Evolutionary conservation across 352 stramenopile genomes (phyloP), one percentile per base, ranked within the genome.

Genomic region (Globisporangium emineosum): DNA sequence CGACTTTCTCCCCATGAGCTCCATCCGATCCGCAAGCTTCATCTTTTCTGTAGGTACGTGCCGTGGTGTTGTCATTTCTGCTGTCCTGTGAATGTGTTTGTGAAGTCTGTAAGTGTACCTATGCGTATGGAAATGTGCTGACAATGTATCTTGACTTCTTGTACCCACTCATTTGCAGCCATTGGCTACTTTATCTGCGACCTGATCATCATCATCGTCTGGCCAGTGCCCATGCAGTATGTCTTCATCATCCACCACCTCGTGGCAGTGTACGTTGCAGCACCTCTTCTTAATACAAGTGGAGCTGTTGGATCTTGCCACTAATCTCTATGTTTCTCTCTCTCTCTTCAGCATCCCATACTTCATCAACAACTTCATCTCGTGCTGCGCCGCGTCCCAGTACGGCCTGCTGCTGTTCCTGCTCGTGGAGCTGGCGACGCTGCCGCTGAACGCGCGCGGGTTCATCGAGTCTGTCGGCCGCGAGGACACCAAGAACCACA

Each of bases 331-430:
- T 12, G 21, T 27, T 10, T 32, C 27, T 56, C 25, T 60, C 23
- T 35, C 25, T 37, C 7, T 55, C 19, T 57, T 15, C 62, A 93
- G 84, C 13, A 66, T 92, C 10, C 86, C 86, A 37, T 94, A 94
- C 66, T 79, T 86, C 12, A 90, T 94, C 71, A 92, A 94, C 80
- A 94, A 94, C 69, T 94, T 94, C 60, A 66, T 90, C 19, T 86
- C 86, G 52, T 91, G 83, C 70, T 94, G 86, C 57, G 82, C 77
- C 12, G 82, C 83, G 17, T 88, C 78, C 13, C 82, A 92, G 59
- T 94, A 90, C 45, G 83, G 81, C 5, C 63, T 94, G 52, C 65
- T 92, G 50, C 71, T 94, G 30, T 94, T 91, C 43, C 67, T 94
- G 53, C 78, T 94, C 13, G 86, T 94, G 50, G 86, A 94, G 63